Conservation (phyloP, 768 basidiomycete genomes). For the Russula ochroleuca region DNA sequence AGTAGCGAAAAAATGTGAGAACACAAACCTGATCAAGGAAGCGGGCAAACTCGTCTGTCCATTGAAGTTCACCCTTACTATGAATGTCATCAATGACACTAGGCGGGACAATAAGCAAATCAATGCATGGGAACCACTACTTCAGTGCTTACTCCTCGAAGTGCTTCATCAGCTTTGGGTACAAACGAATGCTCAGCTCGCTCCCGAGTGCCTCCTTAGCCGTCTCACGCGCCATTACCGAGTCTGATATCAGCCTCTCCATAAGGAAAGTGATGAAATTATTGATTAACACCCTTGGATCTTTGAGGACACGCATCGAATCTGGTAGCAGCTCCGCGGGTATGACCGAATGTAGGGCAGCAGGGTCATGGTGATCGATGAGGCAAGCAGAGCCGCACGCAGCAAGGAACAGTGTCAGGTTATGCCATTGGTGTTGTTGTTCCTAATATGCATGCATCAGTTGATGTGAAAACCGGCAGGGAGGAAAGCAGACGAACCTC, state of each 20-base stretch:
- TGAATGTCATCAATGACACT: conserved; percentile 53
- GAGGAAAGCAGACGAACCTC: conserved; percentile 34
- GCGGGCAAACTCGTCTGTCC: conserved; percentile 42
- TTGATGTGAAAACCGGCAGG: conserved; percentile 11
- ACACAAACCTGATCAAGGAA: conserved; percentile 68
- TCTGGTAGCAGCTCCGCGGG: conserved; percentile 62
- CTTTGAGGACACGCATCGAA: conserved; percentile 58
- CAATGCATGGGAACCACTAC: not conserved
- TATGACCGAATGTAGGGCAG: conserved; percentile 50
- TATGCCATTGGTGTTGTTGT: conserved; percentile 77
- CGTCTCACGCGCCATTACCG: conserved; percentile 65
- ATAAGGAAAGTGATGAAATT: conserved; percentile 65
- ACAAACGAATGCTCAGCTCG: conserved; percentile 70
- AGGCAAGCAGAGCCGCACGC: conserved; percentile 66
- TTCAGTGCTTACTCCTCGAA: conserved; percentile 61
- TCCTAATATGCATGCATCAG: conserved; percentile 48
- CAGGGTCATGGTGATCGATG: conserved; percentile 47
- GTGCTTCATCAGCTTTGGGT: conserved; percentile 60
- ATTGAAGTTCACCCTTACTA: conserved; percentile 44
- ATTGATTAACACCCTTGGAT: conserved; percentile 55
- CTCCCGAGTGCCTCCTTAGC: conserved; percentile 76
- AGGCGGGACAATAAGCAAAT: not conserved
- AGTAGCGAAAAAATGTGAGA: not conserved
- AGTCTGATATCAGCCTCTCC: conserved; percentile 59
- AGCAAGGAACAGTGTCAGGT: conserved; percentile 72